A percentile compares a stretch with the other conserved stretches of the same genome.
These are phyloP conservation scores for Trametes versicolor DNA, from an alignment of 1,284 basidiomycete species.

Conservation along the genomic window DNA sequence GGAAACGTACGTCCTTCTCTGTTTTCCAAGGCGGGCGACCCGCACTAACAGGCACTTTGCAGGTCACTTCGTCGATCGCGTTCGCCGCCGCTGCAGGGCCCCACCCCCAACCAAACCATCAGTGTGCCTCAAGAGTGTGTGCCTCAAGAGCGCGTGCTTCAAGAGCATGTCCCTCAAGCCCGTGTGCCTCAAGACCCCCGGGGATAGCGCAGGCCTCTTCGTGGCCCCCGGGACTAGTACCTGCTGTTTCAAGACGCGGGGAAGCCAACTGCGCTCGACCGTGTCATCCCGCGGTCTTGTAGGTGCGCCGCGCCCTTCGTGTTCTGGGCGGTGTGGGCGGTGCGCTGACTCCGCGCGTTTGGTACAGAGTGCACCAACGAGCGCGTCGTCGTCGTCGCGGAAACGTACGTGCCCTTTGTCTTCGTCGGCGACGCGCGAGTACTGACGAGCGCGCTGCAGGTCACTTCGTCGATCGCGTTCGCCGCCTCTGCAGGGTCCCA, in stretches of 20 bases:
- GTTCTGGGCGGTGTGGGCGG: too few relatives aligned
- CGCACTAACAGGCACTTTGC: background rate
- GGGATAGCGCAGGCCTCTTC: constrained; percentile 24
- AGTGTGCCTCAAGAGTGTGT: too few relatives aligned
- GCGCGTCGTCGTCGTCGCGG: background rate
- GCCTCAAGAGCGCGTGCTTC: background rate
- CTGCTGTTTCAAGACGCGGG: constrained; percentile 10
- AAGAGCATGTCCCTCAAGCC: too few relatives aligned
- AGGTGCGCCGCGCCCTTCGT: background rate
- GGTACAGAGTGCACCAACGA: background rate
- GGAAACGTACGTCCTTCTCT: background rate
- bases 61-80: background rate
- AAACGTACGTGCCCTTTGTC: background rate
- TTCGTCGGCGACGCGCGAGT: too few relatives aligned
- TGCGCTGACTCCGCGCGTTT: background rate
- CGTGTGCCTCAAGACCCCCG: too few relatives aligned
- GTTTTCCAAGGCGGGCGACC: too few relatives aligned
- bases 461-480: background rate
- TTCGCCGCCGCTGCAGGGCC: background rate
- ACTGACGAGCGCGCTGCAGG: background rate
- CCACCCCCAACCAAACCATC: background rate
- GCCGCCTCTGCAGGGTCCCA: background rate
- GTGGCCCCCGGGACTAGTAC: constrained; percentile 31
- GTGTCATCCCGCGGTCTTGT: background rate
- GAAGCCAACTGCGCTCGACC: constrained; percentile 20